Base-by-base conservation (phyloP, 2,329 filamentous ascomycete species). In the Ophiosphaerella herpotricha region DNA sequence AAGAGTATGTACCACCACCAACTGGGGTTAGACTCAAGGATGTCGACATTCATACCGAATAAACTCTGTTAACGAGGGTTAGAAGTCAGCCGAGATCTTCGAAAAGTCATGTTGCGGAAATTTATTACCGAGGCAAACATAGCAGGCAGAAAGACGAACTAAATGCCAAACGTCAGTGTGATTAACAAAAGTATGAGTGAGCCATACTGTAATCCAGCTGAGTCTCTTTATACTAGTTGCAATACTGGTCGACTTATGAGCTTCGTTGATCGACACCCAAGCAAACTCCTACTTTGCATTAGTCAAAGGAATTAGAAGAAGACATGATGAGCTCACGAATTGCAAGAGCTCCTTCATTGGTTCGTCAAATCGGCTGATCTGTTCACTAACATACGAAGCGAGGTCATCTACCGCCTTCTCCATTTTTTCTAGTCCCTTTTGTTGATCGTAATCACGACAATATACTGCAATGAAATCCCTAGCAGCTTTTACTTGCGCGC, bases 201-300 rank as follows among this genome's bases (percentile, higher is more conserved):
- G 13, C 21, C 46, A 37, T 42, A 49, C 50, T 18, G 50, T 53
- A 26, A 53, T 31, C 50, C 50, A 53, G 26, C 45, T 53, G 5
- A 50, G 46, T 14, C 50, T 40, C 16, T 53, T 53, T 13, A 53
- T 50, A 38, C 50, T 53, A 4, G 45, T 49, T 7, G 50, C 50
- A 21, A 50, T 41, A 31, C 40, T 53, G 14, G 50, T 49, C 7
- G 50, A 53, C 33, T 29, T 40, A 23, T 53, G 50, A 13, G 50
- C 50, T 33, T 53, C 50, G 36, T 49, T 53, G 26, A 50, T 53
- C 9, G 50, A 53, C 7, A 53, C 40, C 50, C 46, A 53, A 7
- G 46, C 50, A 35, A 53, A 53, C 37, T 53, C 50, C 50, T 53
- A 12, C 24, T 14, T 8, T 11, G n/a, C n/a, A n/a, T 47, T 11